Percentiles rank a stretch among this genome's conserved stretches.
Evolutionary conservation across 176 grass and related monocot species (phyloP).

Genomic region (Dactylis glomerata): DNA sequence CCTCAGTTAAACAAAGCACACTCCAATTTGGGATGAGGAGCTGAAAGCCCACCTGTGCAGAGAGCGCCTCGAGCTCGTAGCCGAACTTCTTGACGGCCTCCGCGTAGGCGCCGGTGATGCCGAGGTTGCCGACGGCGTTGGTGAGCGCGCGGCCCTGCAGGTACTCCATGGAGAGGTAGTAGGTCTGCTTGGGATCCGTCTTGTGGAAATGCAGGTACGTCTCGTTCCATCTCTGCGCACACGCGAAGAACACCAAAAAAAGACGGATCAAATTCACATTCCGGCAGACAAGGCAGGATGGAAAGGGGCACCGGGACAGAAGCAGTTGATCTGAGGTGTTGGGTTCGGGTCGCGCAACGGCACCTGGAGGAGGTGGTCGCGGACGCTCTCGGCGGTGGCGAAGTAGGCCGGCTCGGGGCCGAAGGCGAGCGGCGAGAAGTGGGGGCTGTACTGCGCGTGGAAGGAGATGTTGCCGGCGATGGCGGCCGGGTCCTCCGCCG

Average conservation of each 20-base stretch:
- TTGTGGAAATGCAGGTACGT: constrained; percentile 95
- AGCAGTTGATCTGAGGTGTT: neutral
- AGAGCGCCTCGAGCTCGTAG: constrained; percentile 81
- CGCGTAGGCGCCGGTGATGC: constrained; percentile 77
- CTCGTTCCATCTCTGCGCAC: constrained; percentile 82
- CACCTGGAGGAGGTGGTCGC: constrained; percentile 82
- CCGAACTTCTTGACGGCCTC: constrained; percentile 92
- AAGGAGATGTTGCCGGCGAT: constrained; percentile 89
- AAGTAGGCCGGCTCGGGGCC: constrained; percentile 86
- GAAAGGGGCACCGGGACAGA: neutral
- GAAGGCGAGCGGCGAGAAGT: constrained; percentile 80
- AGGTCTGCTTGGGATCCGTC: constrained; percentile 96
- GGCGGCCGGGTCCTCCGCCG: constrained; percentile 46
- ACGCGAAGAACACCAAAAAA: neutral
- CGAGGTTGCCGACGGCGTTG: constrained; percentile 94
- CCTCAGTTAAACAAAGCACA: constrained; percentile 17
- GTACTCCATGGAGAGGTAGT: constrained; percentile 99
- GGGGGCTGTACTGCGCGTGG: constrained; percentile 70
- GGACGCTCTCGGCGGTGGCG: constrained; percentile 86
- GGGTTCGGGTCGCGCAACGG: neutral
- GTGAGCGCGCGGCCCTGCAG: constrained; percentile 93
- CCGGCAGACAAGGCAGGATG: neutral
- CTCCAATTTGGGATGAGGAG: constrained; percentile 15
- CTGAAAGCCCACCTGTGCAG: constrained; percentile 69
- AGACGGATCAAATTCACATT: constrained; percentile 17